Evolutionary conservation across 2,329 filamentous ascomycete genomes (phyloP).

Genomic region (Trichoderma harzianum): DNA sequence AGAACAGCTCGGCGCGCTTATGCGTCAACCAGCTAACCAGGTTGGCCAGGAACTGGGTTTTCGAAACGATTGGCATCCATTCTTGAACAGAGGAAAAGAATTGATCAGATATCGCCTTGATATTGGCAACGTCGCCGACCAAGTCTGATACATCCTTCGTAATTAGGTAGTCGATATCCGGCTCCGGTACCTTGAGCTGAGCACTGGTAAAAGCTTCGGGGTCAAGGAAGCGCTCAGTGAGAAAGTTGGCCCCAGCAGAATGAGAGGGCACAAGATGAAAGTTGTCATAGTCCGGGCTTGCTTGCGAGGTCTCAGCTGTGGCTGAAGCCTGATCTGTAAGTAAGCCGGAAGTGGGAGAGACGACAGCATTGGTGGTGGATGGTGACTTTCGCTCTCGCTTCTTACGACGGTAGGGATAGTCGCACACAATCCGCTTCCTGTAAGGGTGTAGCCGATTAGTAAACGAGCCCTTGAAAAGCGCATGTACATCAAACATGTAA

Average conservation of each 20-base stretch:
- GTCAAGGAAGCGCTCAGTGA: slow-evolving; percentile 18
- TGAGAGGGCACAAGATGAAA: background rate
- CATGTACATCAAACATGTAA: background rate
- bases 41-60: background rate
- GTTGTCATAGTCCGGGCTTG: background rate
- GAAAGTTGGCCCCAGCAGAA: background rate
- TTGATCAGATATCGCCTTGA: background rate
- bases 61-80: slow-evolving; percentile 17
- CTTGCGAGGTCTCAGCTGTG: background rate
- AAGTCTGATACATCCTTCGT: slow-evolving; percentile 1
- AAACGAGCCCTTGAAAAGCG: background rate
- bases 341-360: background rate
- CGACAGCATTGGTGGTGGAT: background rate
- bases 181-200: slow-evolving; percentile 10
- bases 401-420: slow-evolving; percentile 19
- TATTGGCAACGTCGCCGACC: slow-evolving; percentile 6
- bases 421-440: slow-evolving; percentile 17
- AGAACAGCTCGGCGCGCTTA: slow-evolving; percentile 9
- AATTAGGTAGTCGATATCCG: background rate
- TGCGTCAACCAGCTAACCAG: slow-evolving; percentile 5
- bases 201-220: slow-evolving; percentile 10
- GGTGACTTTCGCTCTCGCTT: slow-evolving; percentile 8
- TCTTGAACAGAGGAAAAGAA: slow-evolving; percentile 12
- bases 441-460: background rate
- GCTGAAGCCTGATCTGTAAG: background rate